Conservation (phyloP, 768 basidiomycete genomes). For the Calocybe cyanea region DNA sequence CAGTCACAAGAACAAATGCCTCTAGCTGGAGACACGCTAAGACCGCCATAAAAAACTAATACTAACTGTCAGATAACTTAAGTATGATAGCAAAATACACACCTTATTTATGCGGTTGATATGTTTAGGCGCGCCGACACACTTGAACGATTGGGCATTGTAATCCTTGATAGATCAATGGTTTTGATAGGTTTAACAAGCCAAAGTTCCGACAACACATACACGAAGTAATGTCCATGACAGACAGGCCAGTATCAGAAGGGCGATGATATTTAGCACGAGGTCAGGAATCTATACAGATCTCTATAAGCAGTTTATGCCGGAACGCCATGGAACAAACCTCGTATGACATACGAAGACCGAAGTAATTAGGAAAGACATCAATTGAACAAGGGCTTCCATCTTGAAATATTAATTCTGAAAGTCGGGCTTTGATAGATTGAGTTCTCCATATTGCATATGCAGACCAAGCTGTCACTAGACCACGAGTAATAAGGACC, state of each 20-base stretch:
- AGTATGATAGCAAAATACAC: conserved; percentile 2
- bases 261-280: conserved; percentile 38
- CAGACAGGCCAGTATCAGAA: conserved; percentile 38
- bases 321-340: conserved; percentile 23
- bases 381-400: conserved; percentile 48
- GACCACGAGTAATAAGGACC: conserved; percentile 41
- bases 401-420: conserved; percentile 31
- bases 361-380: conserved; percentile 43
- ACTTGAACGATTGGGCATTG: conserved; percentile 43
- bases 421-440: conserved; percentile 28
- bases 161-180: conserved; percentile 32
- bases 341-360: conserved; percentile 35
- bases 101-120: conserved; percentile 51
- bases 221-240: conserved; percentile 46
- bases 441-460: conserved; percentile 48
- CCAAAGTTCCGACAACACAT: too few species aligned
- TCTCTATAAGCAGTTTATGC: neutral
- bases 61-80: neutral
- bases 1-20: conserved; percentile 45
- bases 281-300: conserved; percentile 43
- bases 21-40: conserved; percentile 53
- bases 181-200: neutral
- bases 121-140: conserved; percentile 48
- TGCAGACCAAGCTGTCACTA: conserved; percentile 47
- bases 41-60: conserved; percentile 51